A percentile compares a stretch with the other conserved stretches of the same genome.
Evolutionary conservation across 495 filamentous ascomycete species (phyloP).

Genomic region (Cairneyella variabilis): DNA sequence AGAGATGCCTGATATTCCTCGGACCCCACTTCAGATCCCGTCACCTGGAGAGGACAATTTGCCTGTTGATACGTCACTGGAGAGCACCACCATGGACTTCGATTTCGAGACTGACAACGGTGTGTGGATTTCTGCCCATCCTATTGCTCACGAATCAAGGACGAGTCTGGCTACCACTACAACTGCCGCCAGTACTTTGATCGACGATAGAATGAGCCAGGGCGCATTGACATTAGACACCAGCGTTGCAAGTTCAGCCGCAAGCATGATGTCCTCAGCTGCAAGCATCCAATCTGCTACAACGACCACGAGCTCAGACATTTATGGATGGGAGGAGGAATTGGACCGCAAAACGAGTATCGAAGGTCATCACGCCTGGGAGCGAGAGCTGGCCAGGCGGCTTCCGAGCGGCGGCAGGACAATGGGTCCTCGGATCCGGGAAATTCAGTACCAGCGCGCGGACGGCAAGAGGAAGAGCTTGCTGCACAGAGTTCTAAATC

Average conservation of each 20-base stretch:
- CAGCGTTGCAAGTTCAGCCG: conserved; percentile 19
- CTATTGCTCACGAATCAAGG: conserved; percentile 13
- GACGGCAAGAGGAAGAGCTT: conserved; percentile 36
- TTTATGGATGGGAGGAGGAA: conserved; percentile 30
- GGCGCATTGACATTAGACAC: conserved; percentile 19
- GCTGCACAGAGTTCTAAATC: conserved; percentile 39
- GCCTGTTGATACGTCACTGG: conserved; percentile 18
- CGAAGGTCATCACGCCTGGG: conserved; percentile 10
- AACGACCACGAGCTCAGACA: conserved; percentile 10
- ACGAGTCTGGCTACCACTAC: conserved; percentile 20
- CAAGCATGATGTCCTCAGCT: conserved; percentile 21
- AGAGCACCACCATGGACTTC: conserved; percentile 18
- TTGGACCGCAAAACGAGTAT: conserved; percentile 21
- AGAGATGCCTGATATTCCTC: conserved; percentile 1
- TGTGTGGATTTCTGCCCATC: conserved; percentile 21
- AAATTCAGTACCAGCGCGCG: conserved; percentile 12
- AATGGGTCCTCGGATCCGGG: conserved; percentile 14
- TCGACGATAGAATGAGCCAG: conserved; percentile 15
- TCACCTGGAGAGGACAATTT: conserved; percentile 5
- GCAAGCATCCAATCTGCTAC: conserved; percentile 17
- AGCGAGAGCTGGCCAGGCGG: conserved; percentile 6
- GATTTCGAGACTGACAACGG: conserved; percentile 23
- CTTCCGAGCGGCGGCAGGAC: conserved; percentile 15
- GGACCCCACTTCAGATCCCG: background rate
- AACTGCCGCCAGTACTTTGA: conserved; percentile 7